phyloP scores from a whole-genome alignment of 306 rosid genomes.

The Vigna reflexopilosa region DNA sequence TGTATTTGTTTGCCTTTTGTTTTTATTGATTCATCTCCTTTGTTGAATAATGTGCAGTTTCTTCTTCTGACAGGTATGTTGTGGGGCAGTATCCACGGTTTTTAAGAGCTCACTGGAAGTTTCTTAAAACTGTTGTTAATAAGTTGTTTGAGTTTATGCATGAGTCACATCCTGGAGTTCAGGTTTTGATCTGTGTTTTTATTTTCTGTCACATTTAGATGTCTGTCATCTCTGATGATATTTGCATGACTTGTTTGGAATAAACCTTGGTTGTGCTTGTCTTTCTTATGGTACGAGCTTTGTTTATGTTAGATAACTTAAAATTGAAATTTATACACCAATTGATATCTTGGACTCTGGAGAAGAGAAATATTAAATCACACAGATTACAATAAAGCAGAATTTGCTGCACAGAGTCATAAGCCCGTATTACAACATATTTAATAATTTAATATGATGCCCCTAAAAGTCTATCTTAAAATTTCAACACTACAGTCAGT shows the following conservation, averaged over 20 bases:
- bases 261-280: background rate
- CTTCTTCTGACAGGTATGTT: slow-evolving; percentile 79
- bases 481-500: background rate
- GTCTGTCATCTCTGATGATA: slow-evolving; percentile 26
- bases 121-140: slow-evolving; percentile 91
- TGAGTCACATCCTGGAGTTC: slow-evolving; percentile 99
- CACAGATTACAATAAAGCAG: background rate
- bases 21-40: background rate
- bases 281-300: background rate
- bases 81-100: slow-evolving; percentile 98
- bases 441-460: background rate
- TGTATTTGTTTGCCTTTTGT: slow-evolving; percentile 7
- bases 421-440: background rate
- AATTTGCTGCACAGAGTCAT: background rate
- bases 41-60: slow-evolving; percentile 15
- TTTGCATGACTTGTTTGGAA: slow-evolving; percentile 7
- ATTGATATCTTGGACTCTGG: too few species aligned
- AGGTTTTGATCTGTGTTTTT: slow-evolving; percentile 58
- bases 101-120: slow-evolving; percentile 97
- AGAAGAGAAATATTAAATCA: too few species aligned
- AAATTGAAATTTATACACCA: background rate
- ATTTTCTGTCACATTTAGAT: background rate
- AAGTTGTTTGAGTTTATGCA: slow-evolving; percentile 98
- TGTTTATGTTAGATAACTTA: slow-evolving; percentile 7
- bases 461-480: background rate